Base-by-base conservation (phyloP, 495 filamentous ascomycete genomes). In the Penicillium cataractarum region DNA sequence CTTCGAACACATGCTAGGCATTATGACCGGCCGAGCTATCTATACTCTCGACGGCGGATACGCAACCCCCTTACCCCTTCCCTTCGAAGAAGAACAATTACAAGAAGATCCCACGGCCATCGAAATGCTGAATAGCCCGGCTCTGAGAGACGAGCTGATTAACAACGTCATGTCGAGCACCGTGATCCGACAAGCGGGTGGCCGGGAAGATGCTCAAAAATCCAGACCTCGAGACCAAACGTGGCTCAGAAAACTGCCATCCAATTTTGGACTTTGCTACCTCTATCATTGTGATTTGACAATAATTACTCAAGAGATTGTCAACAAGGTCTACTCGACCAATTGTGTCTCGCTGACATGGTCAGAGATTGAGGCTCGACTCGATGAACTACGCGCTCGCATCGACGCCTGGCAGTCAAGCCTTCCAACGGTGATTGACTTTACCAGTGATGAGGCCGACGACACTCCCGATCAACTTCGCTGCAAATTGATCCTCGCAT, bases 21-120 rank as follows among this genome's bases (percentile, higher is more conserved):
- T 82, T 19, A 88, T 89, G 77, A 89, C 86, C 9, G 87, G 87
- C 13, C 81, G 87, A 17, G 81, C 85, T 4, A 68, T 68, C 17
- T 68, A 82, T 77, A 55, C 81, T 74, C 53, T 84, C 86, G 52
- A 76, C 74, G 39, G 81, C 84, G 60, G 77, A 71, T 51, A 79
- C 82, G 69, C 84, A 31, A 79, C 82, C 2, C 85, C 86, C 2
- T 70, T 88, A 59, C 87, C 88, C 1, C 67, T 84, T 12, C 83
- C 86, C 12, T 72, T 87, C 31, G 80, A 85, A 52, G 86, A 89
- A 65, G 82, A 86, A 3, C 68, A 73, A 27, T 63, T 83, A 21
- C 64, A 69, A 46, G 71, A 69, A 24, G 70, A 78, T 13, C 71
- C 76, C 12, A 51, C 58, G 3, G 72, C 71, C 26, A 54, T 67